Evolutionary conservation across 768 basidiomycete genomes (phyloP).

Genomic region (Pulveroboletus sp.): DNA sequence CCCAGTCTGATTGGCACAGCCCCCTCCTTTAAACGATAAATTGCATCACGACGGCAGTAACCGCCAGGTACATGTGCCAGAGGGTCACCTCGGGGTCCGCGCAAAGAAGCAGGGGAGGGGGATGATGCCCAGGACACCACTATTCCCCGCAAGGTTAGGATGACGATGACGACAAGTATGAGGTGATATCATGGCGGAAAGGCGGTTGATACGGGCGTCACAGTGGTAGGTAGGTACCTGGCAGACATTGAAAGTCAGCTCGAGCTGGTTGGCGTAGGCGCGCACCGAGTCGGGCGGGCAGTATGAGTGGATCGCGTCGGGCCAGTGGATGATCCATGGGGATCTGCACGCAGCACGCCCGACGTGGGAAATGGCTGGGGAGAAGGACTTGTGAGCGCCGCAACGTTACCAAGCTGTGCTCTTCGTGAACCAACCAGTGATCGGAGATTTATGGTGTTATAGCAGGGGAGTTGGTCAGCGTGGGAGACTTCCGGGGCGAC

Average conservation of each 20-base stretch:
- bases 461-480: too few species aligned
- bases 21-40: constrained; percentile 12
- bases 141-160: not conserved
- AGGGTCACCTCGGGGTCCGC: constrained; percentile 32
- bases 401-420: not conserved
- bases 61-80: constrained; percentile 22
- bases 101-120: constrained; percentile 17
- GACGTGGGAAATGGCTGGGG: too few species aligned
- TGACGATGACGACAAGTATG: constrained; percentile 18
- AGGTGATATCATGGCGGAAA: constrained; percentile 20
- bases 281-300: constrained; percentile 1
- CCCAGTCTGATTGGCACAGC: constrained; percentile 17
- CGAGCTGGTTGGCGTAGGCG: not conserved
- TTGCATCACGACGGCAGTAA: constrained; percentile 24
- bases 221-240: too few species aligned
- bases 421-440: not conserved
- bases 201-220: constrained; percentile 15
- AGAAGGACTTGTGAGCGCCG: too few species aligned
- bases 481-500: too few species aligned
- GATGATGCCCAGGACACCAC: too few species aligned
- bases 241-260: constrained; percentile 10
- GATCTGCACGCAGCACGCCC: too few species aligned
- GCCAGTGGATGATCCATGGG: not conserved
- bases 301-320: constrained; percentile 2
- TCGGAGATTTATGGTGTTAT: too few species aligned